Base-by-base conservation (phyloP, 371 early-diverging fungal genomes). In the Circinella minor region DNA sequence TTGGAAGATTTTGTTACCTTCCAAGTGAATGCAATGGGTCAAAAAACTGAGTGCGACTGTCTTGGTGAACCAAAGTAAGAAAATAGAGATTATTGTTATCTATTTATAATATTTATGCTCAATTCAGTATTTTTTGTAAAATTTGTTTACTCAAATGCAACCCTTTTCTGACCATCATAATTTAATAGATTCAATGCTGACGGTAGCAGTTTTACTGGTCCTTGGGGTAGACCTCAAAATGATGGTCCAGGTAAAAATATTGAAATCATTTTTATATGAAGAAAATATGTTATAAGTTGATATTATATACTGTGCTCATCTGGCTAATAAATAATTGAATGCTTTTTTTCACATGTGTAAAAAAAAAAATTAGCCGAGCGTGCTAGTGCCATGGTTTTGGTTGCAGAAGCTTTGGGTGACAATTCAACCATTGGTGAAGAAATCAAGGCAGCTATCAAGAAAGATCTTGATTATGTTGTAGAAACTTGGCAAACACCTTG, bases 41-140 rank as follows among this genome's bases (percentile, higher is more conserved):
- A 66, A 14, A 34, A 64, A 0, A 80, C 80, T 13, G 68, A 65
- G 0, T 83, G 83, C 51, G 38, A 80, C 9, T 83, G 90, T 10
- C 76, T 93, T 43, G 95, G 93, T 38, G 94, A 94, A 60, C 91
- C 95, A 10, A 94, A 94, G 70, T 68, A 38, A 20, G 39, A 27
- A 1, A n/a, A 18, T 54, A 18, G 0, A 2, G 2, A 7, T 63
- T n/a, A 4, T 0, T n/a, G 15, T 54, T 54, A 5, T 54, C 27
- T 18, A 18, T 1, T 18, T n/a, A 27, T 92, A 85, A 70, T 43
- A 3, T 43, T 43, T 43, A 43, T 43, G 27, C 27, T 27, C 27
- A 27, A 27, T 27, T 0, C 27, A 27, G 27, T 27, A 27, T 27
- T 27, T 27, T 27, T 2, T 27, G 27, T 27, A 2, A 27, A 27